phyloP scores from a whole-genome alignment of 129 eudicot species.

The Helianthus tuberosus region DNA sequence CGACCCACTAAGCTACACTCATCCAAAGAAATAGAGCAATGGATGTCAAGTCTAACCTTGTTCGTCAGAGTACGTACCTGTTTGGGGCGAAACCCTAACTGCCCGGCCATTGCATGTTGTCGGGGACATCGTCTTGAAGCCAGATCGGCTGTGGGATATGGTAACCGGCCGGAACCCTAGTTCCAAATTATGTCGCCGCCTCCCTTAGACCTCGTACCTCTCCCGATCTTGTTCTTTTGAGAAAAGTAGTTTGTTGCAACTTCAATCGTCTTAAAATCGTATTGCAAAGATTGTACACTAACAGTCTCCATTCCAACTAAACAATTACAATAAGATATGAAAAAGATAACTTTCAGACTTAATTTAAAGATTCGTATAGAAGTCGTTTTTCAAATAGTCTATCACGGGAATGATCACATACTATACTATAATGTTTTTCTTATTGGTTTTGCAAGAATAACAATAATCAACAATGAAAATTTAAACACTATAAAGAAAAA shows the following conservation, averaged over 20 bases:
- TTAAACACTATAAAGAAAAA: background rate
- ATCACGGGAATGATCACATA: no score
- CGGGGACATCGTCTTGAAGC: no score
- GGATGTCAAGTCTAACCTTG: no score
- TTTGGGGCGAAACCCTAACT: no score
- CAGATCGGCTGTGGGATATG: no score
- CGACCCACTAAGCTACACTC: no score
- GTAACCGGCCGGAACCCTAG: no score
- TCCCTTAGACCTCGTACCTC: conserved; percentile 7
- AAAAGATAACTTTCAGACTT: background rate
- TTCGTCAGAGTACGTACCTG: no score
- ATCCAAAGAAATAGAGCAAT: no score
- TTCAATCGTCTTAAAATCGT: conserved; percentile 35
- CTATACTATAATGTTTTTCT: background rate
- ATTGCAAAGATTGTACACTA: conserved; percentile 38
- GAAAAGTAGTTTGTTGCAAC: conserved; percentile 41
- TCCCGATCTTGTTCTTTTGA: conserved; percentile 35
- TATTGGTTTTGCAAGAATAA: background rate
- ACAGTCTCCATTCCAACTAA: conserved; percentile 29
- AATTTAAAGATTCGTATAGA: background rate
- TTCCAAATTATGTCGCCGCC: no score
- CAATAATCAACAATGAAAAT: background rate
- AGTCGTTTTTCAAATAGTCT: background rate
- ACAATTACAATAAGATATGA: conserved; percentile 1
- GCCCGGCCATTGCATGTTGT: no score